Percentiles rank a stretch among this genome's conserved stretches.
Evolutionary conservation across 768 basidiomycete genomes (phyloP).

Genomic region (Leucocoprinus sp.): DNA sequence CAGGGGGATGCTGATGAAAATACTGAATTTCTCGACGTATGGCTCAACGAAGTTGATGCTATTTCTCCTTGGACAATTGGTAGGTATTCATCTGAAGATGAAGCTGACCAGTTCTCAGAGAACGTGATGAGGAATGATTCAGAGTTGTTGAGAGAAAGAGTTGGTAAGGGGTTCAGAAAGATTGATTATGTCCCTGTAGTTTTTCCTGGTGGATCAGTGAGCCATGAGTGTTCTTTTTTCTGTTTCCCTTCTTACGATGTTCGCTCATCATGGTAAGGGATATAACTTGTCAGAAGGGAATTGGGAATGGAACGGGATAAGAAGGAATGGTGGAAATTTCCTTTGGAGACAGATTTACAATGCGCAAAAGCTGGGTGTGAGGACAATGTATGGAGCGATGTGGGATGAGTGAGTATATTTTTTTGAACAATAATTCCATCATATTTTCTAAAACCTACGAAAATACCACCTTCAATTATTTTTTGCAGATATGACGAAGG

Average conservation of each 20-base stretch:
- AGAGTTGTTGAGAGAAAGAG: slow-evolving; percentile 44
- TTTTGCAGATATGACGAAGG: slow-evolving; percentile 69
- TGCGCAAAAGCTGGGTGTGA: slow-evolving; percentile 50
- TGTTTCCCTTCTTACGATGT: slow-evolving; percentile 1
- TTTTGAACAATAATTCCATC: slow-evolving; percentile 7
- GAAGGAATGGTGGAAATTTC: slow-evolving; percentile 66
- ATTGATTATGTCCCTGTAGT: slow-evolving; percentile 79
- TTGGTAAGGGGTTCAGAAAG: slow-evolving; percentile 36
- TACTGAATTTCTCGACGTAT: slow-evolving; percentile 56
- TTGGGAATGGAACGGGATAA: slow-evolving; percentile 66
- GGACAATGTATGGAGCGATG: slow-evolving; percentile 74
- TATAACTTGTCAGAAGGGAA: slow-evolving; percentile 63
- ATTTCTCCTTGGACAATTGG: slow-evolving; percentile 82
- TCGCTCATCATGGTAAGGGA: slow-evolving; percentile 34
- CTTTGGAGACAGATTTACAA: slow-evolving; percentile 75
- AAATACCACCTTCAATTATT: slow-evolving; percentile 3
- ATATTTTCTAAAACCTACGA: background rate
- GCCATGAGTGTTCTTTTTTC: slow-evolving; percentile 25
- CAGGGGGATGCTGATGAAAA: slow-evolving; percentile 62
- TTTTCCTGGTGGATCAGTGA: slow-evolving; percentile 72
- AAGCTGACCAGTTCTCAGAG: slow-evolving; percentile 56
- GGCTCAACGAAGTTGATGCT: slow-evolving; percentile 73
- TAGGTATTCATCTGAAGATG: slow-evolving; percentile 49
- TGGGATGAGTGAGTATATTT: slow-evolving; percentile 66
- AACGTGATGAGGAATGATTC: slow-evolving; percentile 57